These are phyloP conservation scores for Inga oerstediana DNA, from an alignment of 306 rosid genomes.

Conservation along the genomic window DNA sequence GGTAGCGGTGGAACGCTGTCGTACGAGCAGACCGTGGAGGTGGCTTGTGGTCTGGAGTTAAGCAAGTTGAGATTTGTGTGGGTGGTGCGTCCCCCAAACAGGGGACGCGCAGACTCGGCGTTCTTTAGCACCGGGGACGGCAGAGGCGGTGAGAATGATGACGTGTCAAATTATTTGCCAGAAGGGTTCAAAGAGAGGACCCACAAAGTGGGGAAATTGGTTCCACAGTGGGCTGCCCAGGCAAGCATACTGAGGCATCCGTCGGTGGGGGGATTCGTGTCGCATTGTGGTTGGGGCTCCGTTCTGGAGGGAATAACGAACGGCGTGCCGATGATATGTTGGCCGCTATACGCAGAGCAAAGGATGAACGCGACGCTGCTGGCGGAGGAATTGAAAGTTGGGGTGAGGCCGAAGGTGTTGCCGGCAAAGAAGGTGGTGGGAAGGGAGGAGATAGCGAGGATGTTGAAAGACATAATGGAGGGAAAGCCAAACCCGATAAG, in stretches of 20 bases:
- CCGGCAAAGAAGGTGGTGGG: constrained; percentile 41
- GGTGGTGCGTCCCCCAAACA: constrained; percentile 60
- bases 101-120: background rate
- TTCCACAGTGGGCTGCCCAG: constrained; percentile 53
- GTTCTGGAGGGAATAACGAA: constrained; percentile 49
- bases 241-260: constrained; percentile 41
- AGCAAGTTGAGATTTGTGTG: constrained; percentile 62
- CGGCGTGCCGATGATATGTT: constrained; percentile 54
- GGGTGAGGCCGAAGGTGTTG: constrained; percentile 30
- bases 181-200: constrained; percentile 47
- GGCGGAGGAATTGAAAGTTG: constrained; percentile 51
- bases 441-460: constrained; percentile 43
- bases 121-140: constrained; percentile 28
- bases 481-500: background rate
- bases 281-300: constrained; percentile 67
- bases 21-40: constrained; percentile 50
- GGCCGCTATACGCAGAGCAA: constrained; percentile 73
- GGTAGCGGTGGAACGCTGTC: constrained; percentile 70
- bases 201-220: constrained; percentile 22
- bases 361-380: constrained; percentile 52
- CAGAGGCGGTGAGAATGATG: background rate
- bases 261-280: constrained; percentile 47
- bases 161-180: constrained; percentile 32
- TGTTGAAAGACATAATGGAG: constrained; percentile 40
- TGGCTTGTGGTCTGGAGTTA: constrained; percentile 72